Evolutionary conservation across 441 rosid genomes (phyloP).

Genomic region (Arabidopsis lyrata): DNA sequence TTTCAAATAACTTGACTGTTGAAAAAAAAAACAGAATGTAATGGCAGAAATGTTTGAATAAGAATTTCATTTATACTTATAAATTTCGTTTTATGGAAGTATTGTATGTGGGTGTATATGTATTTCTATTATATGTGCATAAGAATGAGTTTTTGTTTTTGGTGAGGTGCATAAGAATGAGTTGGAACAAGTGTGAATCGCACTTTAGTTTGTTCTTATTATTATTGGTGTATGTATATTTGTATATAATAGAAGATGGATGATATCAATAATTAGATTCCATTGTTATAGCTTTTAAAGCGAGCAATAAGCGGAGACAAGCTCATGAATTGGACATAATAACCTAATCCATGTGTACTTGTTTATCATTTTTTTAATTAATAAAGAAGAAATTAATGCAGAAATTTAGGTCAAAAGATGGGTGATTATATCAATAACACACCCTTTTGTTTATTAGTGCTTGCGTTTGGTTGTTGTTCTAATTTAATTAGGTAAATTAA

Average conservation of each 20-base stretch:
- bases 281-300: constrained; percentile 39
- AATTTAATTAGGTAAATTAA: constrained; percentile 37
- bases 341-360: constrained; percentile 48
- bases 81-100: constrained; percentile 1
- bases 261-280: constrained; percentile 46
- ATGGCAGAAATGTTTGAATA: neutral
- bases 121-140: constrained; percentile 25
- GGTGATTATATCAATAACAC: constrained; percentile 29
- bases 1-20: neutral
- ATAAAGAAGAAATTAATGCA: constrained; percentile 37
- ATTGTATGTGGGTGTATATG: neutral
- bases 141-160: constrained; percentile 37
- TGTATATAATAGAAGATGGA: constrained; percentile 36
- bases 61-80: neutral
- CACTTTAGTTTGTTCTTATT: constrained; percentile 40
- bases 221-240: constrained; percentile 40
- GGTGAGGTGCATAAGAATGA: constrained; percentile 36
- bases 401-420: constrained; percentile 44
- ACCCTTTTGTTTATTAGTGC: constrained; percentile 38
- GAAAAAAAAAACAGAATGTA: neutral
- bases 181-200: constrained; percentile 48
- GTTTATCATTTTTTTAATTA: constrained; percentile 27
- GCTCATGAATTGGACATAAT: constrained; percentile 41
- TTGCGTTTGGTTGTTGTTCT: constrained; percentile 44
- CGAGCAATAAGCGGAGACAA: constrained; percentile 45